These are phyloP conservation scores for Skeletonema tropicum DNA, from an alignment of 108 stramenopile species.

Conservation along the genomic window DNA sequence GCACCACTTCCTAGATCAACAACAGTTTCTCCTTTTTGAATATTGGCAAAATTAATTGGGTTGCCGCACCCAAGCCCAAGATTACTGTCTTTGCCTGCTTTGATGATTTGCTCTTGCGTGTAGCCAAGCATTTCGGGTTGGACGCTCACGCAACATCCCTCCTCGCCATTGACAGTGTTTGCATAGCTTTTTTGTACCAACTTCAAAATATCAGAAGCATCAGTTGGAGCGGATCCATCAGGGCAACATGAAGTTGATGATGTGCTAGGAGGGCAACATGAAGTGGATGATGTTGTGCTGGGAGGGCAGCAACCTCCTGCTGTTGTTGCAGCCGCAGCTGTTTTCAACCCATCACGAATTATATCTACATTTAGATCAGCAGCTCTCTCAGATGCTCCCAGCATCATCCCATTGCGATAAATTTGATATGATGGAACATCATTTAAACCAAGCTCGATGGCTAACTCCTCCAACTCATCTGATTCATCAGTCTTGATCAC, in stretches of 20 bases:
- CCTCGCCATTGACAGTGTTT: conserved; percentile 30
- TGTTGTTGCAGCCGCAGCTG: background rate
- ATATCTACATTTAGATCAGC: conserved; percentile 10
- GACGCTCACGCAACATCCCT: conserved; percentile 41
- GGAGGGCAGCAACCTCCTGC: conserved; percentile 23
- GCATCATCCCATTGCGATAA: conserved; percentile 18
- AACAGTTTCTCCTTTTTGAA: conserved; percentile 48
- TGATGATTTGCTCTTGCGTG: conserved; percentile 36
- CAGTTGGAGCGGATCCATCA: conserved; percentile 2
- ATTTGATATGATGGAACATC: conserved; percentile 39
- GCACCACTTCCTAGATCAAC: conserved; percentile 74
- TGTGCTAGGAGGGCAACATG: conserved; percentile 18
- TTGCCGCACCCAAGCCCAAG: conserved; percentile 62
- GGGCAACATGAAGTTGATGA: conserved; percentile 13
- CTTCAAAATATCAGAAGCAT: conserved; percentile 10
- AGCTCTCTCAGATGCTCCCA: conserved; percentile 7
- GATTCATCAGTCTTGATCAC: conserved; percentile 32
- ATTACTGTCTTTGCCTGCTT: conserved; percentile 38
- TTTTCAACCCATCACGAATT: conserved; percentile 8
- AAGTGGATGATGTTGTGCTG: background rate
- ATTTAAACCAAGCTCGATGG: conserved; percentile 47
- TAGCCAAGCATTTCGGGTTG: conserved; percentile 25
- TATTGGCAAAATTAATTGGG: conserved; percentile 35
- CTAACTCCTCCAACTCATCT: conserved; percentile 48
- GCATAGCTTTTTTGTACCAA: conserved; percentile 42